Evolutionary conservation across 108 stramenopile genomes (phyloP), one percentile per base, ranked within the genome.

Genomic region (Cyclotella atomus): DNA sequence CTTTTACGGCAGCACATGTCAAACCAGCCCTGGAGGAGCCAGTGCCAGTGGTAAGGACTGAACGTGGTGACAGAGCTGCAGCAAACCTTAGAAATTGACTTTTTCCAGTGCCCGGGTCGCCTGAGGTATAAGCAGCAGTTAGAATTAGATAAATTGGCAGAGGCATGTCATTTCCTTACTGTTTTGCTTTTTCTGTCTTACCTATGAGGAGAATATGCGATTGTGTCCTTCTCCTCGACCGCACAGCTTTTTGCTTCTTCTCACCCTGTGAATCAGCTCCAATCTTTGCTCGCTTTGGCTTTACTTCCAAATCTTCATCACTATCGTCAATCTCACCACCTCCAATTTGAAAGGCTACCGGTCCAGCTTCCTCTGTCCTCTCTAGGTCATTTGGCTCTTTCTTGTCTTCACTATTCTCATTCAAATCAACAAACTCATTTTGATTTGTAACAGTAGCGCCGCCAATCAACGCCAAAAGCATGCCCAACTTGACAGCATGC

Each of bases 1-100:
- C 98, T 75, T 93, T 89, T 0, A 97, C 95, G 15, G 99, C 99
- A 0, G 97, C 92, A 77, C 99, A 99, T 7, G 99, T 99, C 35
- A 99, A 81, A n/a, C 99, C 99, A 9, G 99, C 99, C 54, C 88
- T 90, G 8, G 97, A 97, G 9, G 99, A 98, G 16, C 99, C 99
- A 8, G 96, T 92, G 12, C 99, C 99, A 0, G 98, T 99, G 3
- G 99, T 99, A 25, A 98, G 66, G 0, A 99, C 96, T 1, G 94
- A 89, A 16, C 99, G 79, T 12, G 97, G 95, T 45, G 90, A 87
- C 35, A 98, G 74, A 28, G 90, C 91, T 8, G 95, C 92, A 2
- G 97, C 97, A 77, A 97, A 99, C 3, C 97, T 85, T 30, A 99
- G 70, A 65, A 99, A 93, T 74, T 99, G 99, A 30, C 88, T 88